Base-by-base conservation (phyloP, 805 yeast species). In the Ascoidea asiatica region DNA sequence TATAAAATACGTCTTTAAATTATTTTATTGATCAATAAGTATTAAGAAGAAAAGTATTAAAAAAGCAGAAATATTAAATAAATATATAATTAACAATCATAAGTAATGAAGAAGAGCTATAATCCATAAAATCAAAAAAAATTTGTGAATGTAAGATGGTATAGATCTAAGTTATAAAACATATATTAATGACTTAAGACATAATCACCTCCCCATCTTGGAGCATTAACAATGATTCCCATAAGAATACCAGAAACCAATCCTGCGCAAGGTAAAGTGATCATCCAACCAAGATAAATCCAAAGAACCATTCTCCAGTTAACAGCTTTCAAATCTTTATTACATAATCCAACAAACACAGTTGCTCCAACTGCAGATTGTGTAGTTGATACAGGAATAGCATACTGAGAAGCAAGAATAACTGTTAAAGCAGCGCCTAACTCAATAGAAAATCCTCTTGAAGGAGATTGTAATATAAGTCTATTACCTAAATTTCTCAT, bases 351-450 rank as follows among this genome's bases (percentile, higher is more conserved):
- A 51, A 82, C 84, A 54, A 73, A 75, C 5, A 81, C 85, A 37
- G 84, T 79, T 47, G 86, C 85, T 48, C 90, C 90, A 46, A 77
- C 81, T 13, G 87, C 85, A 58, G 78, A 73, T 61, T 81, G 89
- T 4, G 90, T 82, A 22, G 90, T 82, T 5, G 88, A 80, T 29
- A 81, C 75, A 40, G 90, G 90, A 50, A 81, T 76, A 4, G 70
- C 65, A 50, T 81, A 67, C 59, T 79, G 81, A 5, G 90, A 75
- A 23, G 90, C 89, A 75, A 82, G 72, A 40, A 79, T 79, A 7
- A 79, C 74, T 5, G 90, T 81, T 44, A 79, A 62, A 38, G 89
- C 89, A 49, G 89, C 85, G 48, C 88, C 89, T 38, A 81, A 64
- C 63, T 81, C 90, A 56, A 81, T 77, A 11, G 84, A 64, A 56